Conservation (phyloP, 1,284 basidiomycete species). For the Irpex sp. region DNA sequence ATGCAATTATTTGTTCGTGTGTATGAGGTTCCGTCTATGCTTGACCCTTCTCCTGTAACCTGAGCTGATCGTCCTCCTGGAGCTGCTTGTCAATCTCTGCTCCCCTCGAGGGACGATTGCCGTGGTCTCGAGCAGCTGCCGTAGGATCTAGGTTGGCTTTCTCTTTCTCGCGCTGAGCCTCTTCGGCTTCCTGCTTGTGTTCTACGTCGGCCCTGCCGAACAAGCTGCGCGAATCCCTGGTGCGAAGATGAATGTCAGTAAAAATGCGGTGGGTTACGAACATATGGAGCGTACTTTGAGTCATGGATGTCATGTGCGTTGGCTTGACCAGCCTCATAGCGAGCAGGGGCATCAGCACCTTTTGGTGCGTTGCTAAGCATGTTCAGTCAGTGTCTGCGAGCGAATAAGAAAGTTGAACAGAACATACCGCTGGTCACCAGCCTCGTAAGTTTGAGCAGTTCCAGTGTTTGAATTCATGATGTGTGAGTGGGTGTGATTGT, state of each 20-base stretch:
- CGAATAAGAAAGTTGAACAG: constrained; percentile 1
- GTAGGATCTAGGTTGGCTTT: constrained; percentile 33
- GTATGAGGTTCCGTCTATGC: neutral
- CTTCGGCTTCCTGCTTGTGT: constrained; percentile 26
- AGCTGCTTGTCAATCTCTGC: constrained; percentile 61
- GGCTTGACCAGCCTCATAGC: constrained; percentile 18
- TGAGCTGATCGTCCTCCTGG: constrained; percentile 45
- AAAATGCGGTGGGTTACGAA: neutral
- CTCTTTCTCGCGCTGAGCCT: constrained; percentile 25
- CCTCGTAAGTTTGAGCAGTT: constrained; percentile 40
- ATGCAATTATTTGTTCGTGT: neutral
- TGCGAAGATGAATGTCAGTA: neutral
- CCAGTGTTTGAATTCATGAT: constrained; percentile 46
- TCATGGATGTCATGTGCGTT: constrained; percentile 36
- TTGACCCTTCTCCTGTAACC: constrained; percentile 43
- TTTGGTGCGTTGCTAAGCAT: constrained; percentile 13
- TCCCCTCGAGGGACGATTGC: constrained; percentile 58
- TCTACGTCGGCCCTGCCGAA: constrained; percentile 32
- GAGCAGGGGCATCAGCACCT: constrained; percentile 3
- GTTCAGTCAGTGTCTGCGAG: constrained; percentile 2
- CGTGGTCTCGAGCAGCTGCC: constrained; percentile 43
- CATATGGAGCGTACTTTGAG: constrained; percentile 31
- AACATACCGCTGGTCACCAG: constrained; percentile 38
- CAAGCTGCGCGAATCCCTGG: constrained; percentile 39
- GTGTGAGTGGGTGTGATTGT: neutral